These are phyloP conservation scores for Globisporangium spinosum DNA, from an alignment of 352 stramenopile genomes.

Conservation along the genomic window DNA sequence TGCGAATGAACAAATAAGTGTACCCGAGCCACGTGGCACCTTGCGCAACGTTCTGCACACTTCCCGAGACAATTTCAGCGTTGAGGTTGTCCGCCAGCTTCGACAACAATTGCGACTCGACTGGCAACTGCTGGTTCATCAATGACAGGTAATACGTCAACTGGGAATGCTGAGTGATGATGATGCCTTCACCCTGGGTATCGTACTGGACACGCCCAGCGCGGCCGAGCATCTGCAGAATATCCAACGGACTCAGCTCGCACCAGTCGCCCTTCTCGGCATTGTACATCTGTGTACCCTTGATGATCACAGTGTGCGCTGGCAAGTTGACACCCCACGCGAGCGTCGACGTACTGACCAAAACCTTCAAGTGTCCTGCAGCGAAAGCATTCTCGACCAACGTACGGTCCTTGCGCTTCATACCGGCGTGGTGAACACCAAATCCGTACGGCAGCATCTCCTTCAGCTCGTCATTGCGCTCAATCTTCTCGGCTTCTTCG, in stretches of 20 bases:
- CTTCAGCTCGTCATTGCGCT: conserved; percentile 97
- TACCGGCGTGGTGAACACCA: conserved; percentile 98
- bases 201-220: conserved; percentile 98
- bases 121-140: conserved; percentile 99
- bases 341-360: conserved; percentile 98
- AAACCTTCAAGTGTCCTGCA: conserved; percentile 94
- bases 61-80: conserved; percentile 97
- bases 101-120: conserved; percentile 98
- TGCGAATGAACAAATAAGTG: conserved; percentile 99
- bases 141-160: conserved; percentile 99
- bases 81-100: conserved; percentile 98
- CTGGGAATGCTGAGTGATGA: conserved; percentile 98
- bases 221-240: conserved; percentile 99
- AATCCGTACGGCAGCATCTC: conserved; percentile 98
- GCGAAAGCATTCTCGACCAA: conserved; percentile 99
- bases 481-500: conserved; percentile 89
- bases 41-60: conserved; percentile 92
- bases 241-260: conserved; percentile 97
- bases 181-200: conserved; percentile 97
- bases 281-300: conserved; percentile 99
- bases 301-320: conserved; percentile 99
- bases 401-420: conserved; percentile 95
- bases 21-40: conserved; percentile 98
- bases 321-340: conserved; percentile 99
- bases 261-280: conserved; percentile 97